Base-by-base conservation (phyloP, 1,284 basidiomycete genomes). In the Pseudozyma flocculosa region DNA sequence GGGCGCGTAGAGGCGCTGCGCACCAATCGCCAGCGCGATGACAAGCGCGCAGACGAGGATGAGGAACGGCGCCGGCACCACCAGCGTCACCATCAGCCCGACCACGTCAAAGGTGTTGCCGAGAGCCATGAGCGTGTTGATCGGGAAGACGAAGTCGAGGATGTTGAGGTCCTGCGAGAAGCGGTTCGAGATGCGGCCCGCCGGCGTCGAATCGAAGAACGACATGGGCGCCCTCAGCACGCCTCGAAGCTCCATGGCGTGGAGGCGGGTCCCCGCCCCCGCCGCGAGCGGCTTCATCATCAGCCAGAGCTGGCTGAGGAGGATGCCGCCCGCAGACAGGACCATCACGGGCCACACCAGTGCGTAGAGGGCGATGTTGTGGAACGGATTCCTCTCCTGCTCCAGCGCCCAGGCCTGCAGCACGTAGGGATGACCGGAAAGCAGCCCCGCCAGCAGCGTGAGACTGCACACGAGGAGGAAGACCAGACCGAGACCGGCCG, bases 131-230 rank as follows among this genome's bases (percentile, higher is more conserved):
- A 34, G 34, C 14, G 63, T 34, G 9, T 54, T 45, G 5, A 65
- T 36, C 0, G 37, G 38, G 18, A 69, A 51, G 15, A 53, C 54
- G 39, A 48, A 54, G 30, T 70, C 68, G 17, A 70, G 23, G 36
- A 61, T 55, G 45, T 62, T 66, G 24, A 72, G 47, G 22, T 70
- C 68, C 24, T 70, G 68, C 26, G 70, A 72, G 39, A 70, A 70
- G 42, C 68, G 61, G 29, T 70, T 70, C 38, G 62, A 44, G 48
- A 72, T 61, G 32, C 60, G 61, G 1, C 70, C 70, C 21, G 53
- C 38, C 14, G 54, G 51, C 43, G 56, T 66, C 24, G 50, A 57
- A 30, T 45, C 45, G 44, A 72, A 72, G 47, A 66, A 66, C 14
- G 52, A 55, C 9, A 72, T 34, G 2, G 63, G 57, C 23, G 70